phyloP scores from a whole-genome alignment of 1,284 basidiomycete genomes.

The Naganishia liquefaciens region DNA sequence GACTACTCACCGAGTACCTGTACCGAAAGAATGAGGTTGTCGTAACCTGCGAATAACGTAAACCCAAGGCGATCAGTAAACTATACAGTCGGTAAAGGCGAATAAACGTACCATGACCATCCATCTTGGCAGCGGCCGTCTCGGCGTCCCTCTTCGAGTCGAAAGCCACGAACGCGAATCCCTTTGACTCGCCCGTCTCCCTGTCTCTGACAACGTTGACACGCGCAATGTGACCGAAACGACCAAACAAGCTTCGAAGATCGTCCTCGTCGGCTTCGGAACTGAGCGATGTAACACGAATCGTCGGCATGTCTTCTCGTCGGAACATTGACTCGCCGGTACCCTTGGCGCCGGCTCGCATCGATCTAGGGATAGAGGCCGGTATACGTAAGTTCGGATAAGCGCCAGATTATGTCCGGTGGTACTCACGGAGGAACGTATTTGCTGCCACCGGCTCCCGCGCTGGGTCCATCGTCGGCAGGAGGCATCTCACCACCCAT shows the following conservation, averaged over 20 bases:
- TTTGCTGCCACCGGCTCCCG: slow-evolving; percentile 63
- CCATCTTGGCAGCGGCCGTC: slow-evolving; percentile 85
- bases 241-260: slow-evolving; percentile 80
- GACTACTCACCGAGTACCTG: slow-evolving; percentile 36
- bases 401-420: neutral
- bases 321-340: slow-evolving; percentile 78
- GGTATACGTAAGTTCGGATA: neutral
- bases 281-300: slow-evolving; percentile 95
- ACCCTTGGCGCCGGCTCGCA: slow-evolving; percentile 70
- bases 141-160: slow-evolving; percentile 79
- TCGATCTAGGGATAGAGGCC: slow-evolving; percentile 56
- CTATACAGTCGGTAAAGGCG: neutral
- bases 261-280: slow-evolving; percentile 95
- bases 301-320: slow-evolving; percentile 92
- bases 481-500: slow-evolving; percentile 39
- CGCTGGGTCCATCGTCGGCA: slow-evolving; percentile 39
- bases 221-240: slow-evolving; percentile 78
- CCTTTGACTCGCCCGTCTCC: slow-evolving; percentile 92
- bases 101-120: slow-evolving; percentile 69
- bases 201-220: slow-evolving; percentile 95
- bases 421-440: slow-evolving; percentile 75
- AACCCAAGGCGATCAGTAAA: neutral
- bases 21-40: slow-evolving; percentile 51
- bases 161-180: slow-evolving; percentile 83
- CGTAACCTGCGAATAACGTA: slow-evolving; percentile 41